These are phyloP conservation scores for Schizothecium vesticola DNA, from an alignment of 495 filamentous ascomycete genomes.

Conservation along the genomic window DNA sequence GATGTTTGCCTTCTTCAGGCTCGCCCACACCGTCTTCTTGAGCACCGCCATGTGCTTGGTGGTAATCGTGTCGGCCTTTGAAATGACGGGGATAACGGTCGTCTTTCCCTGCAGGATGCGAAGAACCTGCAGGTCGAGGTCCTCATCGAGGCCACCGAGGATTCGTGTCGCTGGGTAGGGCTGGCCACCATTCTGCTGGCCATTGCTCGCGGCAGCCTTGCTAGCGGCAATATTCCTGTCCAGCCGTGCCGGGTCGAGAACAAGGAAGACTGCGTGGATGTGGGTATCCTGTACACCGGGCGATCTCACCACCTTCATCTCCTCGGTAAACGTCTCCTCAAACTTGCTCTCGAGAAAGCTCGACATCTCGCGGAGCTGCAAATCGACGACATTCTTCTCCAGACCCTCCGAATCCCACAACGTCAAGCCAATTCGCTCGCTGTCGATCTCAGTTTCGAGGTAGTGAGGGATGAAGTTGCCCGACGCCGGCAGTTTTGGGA, in stretches of 20 bases:
- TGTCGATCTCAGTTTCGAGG: slow-evolving; percentile 90
- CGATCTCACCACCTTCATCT: slow-evolving; percentile 93
- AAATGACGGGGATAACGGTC: slow-evolving; percentile 90
- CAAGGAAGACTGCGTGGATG: slow-evolving; percentile 90
- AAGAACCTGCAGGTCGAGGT: slow-evolving; percentile 85
- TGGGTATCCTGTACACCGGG: slow-evolving; percentile 93
- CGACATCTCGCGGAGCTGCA: slow-evolving; percentile 86
- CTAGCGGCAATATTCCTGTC: slow-evolving; percentile 74
- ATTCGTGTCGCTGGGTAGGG: slow-evolving; percentile 40
- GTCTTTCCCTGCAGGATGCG: slow-evolving; percentile 89
- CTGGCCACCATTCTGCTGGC: slow-evolving; percentile 49
- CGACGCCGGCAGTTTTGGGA: slow-evolving; percentile 41
- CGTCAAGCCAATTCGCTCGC: slow-evolving; percentile 86
- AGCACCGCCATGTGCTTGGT: slow-evolving; percentile 87
- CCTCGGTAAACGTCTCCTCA: slow-evolving; percentile 93
- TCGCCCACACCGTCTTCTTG: slow-evolving; percentile 84
- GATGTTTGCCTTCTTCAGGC: slow-evolving; percentile 76
- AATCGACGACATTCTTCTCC: slow-evolving; percentile 87
- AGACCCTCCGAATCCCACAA: slow-evolving; percentile 94
- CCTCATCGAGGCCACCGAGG: slow-evolving; percentile 74
- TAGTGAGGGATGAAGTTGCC: slow-evolving; percentile 77
- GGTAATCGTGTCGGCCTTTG: slow-evolving; percentile 95
- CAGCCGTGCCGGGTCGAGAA: slow-evolving; percentile 84
- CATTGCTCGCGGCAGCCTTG: slow-evolving; percentile 48
- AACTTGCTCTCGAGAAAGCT: slow-evolving; percentile 96